Conservation (phyloP, 2,329 filamentous ascomycete genomes). For the Pseudonectria buxi region DNA sequence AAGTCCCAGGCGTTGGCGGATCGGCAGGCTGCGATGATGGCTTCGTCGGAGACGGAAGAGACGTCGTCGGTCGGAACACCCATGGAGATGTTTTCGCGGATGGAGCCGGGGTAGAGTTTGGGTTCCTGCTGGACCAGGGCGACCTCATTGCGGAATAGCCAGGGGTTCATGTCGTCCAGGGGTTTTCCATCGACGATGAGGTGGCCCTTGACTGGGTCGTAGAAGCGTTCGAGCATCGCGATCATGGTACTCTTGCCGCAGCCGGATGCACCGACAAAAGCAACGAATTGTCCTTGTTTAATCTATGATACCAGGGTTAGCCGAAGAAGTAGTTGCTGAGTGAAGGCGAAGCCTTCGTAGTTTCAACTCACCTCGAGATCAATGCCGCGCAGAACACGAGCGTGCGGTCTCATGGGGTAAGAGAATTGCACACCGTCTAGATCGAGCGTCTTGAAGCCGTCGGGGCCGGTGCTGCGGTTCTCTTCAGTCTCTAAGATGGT, state of each 20-base stretch:
- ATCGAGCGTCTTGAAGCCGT: no score
- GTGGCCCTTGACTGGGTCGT: conserved; percentile 36
- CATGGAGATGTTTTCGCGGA: conserved; percentile 70
- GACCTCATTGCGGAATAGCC: conserved; percentile 45
- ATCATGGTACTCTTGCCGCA: conserved; percentile 58
- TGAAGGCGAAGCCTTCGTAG: no score
- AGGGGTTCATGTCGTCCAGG: conserved; percentile 35
- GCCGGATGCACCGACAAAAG: conserved; percentile 46
- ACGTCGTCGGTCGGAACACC: conserved; percentile 8
- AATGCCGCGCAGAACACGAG: no score
- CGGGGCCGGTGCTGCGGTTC: no score
- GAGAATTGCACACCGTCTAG: no score
- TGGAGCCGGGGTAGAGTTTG: conserved; percentile 69
- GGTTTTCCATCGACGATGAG: conserved; percentile 41
- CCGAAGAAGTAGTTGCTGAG: not conserved
- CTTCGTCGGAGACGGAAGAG: conserved; percentile 15
- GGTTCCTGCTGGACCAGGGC: conserved; percentile 54
- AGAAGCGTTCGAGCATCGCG: conserved; percentile 41
- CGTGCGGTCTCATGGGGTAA: no score
- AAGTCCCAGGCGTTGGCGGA: conserved; percentile 47
- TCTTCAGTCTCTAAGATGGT: no score
- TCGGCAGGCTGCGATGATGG: conserved; percentile 39
- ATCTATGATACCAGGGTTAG: conserved; percentile 20
- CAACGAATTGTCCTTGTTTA: conserved; percentile 42
- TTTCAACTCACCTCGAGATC: no score